phyloP scores from a whole-genome alignment of 305 asterid genomes.

The Plantago lanceolata region DNA sequence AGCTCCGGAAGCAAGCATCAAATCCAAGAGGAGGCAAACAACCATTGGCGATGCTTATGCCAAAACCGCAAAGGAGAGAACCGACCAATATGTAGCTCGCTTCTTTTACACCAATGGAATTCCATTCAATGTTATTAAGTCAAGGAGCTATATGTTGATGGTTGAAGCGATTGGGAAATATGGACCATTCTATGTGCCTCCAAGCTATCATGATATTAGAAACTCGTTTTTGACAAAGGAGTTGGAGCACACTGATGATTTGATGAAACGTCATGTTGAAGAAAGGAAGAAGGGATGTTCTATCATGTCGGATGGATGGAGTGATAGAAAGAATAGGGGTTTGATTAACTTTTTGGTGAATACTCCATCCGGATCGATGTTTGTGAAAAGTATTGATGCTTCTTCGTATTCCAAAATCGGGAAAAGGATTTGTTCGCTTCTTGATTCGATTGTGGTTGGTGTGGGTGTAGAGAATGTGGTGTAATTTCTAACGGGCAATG shows the following conservation, averaged over 20 bases:
- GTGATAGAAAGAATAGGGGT: background rate
- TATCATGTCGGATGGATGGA: background rate
- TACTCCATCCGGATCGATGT: background rate
- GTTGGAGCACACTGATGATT: background rate
- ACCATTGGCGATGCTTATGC: too few species aligned
- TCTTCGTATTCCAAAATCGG: background rate
- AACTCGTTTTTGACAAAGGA: background rate
- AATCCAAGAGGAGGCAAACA: too few species aligned
- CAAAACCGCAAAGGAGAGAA: too few species aligned
- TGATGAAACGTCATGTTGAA: background rate
- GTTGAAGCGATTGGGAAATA: background rate
- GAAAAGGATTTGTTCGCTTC: background rate
- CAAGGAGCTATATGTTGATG: background rate
- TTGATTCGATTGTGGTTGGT: background rate
- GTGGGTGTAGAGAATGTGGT: background rate
- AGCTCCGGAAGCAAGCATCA: too few species aligned
- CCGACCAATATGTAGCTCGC: background rate
- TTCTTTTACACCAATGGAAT: background rate
- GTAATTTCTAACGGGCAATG: background rate
- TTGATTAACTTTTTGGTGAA: background rate
- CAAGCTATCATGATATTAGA: background rate
- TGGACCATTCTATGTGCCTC: background rate
- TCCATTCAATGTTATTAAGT: background rate
- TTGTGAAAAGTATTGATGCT: constrained; percentile 1
- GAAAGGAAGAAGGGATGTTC: background rate